Base-by-base conservation (phyloP, 345 rosid genomes). In the Bruguiera parviflora region DNA sequence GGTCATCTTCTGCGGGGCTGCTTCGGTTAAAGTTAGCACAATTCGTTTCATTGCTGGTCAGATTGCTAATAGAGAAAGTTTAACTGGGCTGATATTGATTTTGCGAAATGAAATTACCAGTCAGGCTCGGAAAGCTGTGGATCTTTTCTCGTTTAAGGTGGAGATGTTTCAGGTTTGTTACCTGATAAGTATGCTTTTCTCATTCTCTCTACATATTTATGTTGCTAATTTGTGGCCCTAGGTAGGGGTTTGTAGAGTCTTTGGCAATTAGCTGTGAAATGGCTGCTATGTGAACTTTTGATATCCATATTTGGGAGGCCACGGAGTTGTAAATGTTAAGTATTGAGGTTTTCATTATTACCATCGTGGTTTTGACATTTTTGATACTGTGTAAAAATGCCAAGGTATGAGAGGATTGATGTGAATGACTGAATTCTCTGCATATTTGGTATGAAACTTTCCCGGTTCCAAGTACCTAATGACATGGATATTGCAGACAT, bases 81-180 rank as follows among this genome's bases (percentile, higher is more conserved):
- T 92, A 61, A 77, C 83, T 25, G 87, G 92, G 19, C 77, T 95
- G 78, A 87, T 95, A 58, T 63, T 95, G 39, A 64, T 95, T 70
- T 72, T 95, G 83, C 93, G 88, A 84, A 87, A 71, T 75, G 77
- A 84, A 25, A 87, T 90, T 28, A 87, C 99, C 55, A 88, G 67
- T 64, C 96, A 86, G 80, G 99, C 97, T 67, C 32, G 66, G 76
- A 92, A 87, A 77, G 89, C 97, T 61, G 49, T 86, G 46, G 93
- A 90, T 67, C 81, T 84, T 52, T 88, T 92, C 77, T 31, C 83
- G 2, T 92, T 95, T 71, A 95, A 88, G 69, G 96, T 92, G 60
- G 97, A 95, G 84, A 73, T 85, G 58, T 95, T 92, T 73, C 93
- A 87, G 96, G 98, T 94, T 72, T 47, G 63, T 47, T 46, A 46